phyloP scores from a whole-genome alignment of 192 early-diverging fungal genomes.

The Linnemannia hyalina region DNA sequence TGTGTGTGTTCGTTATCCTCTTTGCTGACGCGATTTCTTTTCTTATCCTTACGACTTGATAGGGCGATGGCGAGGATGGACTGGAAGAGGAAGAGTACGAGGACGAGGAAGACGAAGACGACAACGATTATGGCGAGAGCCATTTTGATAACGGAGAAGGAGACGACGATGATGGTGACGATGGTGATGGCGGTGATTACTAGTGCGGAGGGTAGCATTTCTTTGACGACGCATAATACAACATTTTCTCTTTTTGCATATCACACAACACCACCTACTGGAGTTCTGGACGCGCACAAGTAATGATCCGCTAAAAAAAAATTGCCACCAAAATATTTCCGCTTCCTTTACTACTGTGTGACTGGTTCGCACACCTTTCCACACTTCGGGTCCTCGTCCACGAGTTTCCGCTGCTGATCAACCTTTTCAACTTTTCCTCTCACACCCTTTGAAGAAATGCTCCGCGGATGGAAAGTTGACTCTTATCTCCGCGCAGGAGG shows the following conservation, averaged over 20 bases:
- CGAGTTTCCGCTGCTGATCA: neutral
- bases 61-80: conserved; percentile 38
- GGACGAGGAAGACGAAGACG: conserved; percentile 46
- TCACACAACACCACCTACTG: neutral
- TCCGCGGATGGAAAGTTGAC: conserved; percentile 7
- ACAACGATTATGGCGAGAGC: conserved; percentile 30
- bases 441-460: neutral
- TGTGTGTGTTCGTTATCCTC: neutral
- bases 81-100: conserved; percentile 38
- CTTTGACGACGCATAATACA: neutral
- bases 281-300: no score
- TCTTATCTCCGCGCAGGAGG: neutral
- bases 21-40: no score
- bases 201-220: neutral
- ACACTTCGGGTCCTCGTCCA: neutral
- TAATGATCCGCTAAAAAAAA: no score
- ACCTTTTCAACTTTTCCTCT: neutral
- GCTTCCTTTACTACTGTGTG: neutral
- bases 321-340: neutral
- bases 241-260: neutral
- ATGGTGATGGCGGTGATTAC: conserved; percentile 34
- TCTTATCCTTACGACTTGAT: neutral
- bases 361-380: neutral
- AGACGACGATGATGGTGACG: conserved; percentile 37
- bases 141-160: conserved; percentile 51